Base-by-base conservation (phyloP, 441 rosid species). In the Raphanus hybrid region DNA sequence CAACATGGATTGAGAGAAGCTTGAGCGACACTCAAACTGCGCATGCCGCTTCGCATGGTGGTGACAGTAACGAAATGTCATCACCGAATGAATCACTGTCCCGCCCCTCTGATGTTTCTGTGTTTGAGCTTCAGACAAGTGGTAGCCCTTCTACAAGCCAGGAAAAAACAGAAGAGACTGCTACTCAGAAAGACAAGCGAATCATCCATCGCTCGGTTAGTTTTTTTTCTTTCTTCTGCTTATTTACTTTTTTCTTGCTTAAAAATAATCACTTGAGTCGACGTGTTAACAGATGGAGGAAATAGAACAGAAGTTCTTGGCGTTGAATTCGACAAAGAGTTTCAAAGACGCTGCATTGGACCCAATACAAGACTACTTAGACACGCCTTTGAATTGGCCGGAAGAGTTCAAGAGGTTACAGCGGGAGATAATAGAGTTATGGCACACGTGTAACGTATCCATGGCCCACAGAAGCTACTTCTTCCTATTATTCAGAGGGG, bases 391-490 rank as follows among this genome's bases (percentile, higher is more conserved):
- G 55, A 74, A 71, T 15, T 86, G 93, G 92, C 84, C 84, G 58
- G 72, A 71, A 55, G 89, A 87, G 83, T 92, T 91, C 74, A 83
- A 79, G 82, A 87, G 84, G 82, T 83, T 87, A 57, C 92, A 80
- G 73, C 73, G 76, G 79, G 90, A 87, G 85, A 91, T 92, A 39
- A 81, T 88, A 64, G 88, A 88, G 82, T 87, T 92, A 35, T 92
- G 96, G 97, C 86, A 91, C 73, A 78, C 64, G 54, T 89, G 97
- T 86, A 86, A 86, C 64, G 84, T 89, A 55, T 85, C 95, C 29
- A 79, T 92, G 85, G 86, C 86, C 64, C 98, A 94, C 82, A 81
- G 95, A 79, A 86, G 91, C 84, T 91, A 92, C 86, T 90, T 92
- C 85, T 88, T 85, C 84, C 82, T 92, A 71, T 84, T 90, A 57